Conservation (phyloP, 192 early-diverging fungal species). For the Mortierella hygrophila region DNA sequence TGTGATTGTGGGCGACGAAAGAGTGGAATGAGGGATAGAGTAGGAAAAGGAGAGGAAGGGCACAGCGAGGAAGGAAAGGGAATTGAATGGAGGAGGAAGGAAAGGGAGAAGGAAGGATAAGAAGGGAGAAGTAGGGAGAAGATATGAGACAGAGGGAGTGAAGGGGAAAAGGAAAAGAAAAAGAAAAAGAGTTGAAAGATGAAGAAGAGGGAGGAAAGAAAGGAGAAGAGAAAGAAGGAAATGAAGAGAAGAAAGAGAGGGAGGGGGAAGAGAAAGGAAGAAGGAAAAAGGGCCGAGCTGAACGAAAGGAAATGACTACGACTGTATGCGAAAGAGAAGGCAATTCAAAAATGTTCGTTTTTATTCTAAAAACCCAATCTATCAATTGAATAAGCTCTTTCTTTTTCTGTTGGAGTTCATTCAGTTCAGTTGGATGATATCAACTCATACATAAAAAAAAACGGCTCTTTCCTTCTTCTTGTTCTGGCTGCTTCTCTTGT, state of each 20-base stretch:
- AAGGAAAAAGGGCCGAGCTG: constrained; percentile 17
- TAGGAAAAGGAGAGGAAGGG: background rate
- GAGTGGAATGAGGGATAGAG: background rate
- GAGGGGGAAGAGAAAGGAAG: background rate
- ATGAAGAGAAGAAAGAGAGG: background rate
- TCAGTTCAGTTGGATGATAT: background rate
- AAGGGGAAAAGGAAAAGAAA: background rate
- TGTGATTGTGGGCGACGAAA: background rate
- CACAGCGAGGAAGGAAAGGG: background rate
- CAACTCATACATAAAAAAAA: background rate
- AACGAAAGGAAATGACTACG: no score
- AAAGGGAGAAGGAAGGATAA: background rate
- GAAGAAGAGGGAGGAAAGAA: background rate
- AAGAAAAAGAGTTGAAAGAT: background rate
- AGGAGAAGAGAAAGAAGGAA: constrained; percentile 7
- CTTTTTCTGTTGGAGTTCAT: background rate
- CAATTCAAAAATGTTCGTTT: background rate
- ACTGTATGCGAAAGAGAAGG: no score
- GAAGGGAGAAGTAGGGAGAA: constrained; percentile 16
- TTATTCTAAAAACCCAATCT: background rate
- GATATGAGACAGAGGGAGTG: constrained; percentile 23
- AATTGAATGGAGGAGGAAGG: background rate
- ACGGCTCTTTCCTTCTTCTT: constrained; percentile 6
- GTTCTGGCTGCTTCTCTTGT: no score
- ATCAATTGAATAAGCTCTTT: constrained; percentile 7